Conservation (phyloP, 495 filamentous ascomycete species). For the Hypomontagnella monticulosa region DNA sequence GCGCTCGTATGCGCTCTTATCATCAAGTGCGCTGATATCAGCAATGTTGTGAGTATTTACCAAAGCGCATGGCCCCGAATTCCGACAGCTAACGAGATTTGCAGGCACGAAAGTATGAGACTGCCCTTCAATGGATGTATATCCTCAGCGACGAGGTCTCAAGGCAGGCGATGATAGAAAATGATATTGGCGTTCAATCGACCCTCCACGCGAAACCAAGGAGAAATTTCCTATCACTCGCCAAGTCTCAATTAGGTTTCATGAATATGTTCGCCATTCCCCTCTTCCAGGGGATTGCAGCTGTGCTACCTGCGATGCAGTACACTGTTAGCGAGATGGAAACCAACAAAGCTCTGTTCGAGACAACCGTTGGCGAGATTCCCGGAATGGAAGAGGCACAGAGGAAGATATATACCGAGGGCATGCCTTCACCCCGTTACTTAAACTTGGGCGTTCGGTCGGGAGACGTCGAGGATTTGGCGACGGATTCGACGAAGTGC, state of each 20-base stretch:
- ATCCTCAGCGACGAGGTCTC: conserved; percentile 94
- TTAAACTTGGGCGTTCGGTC: conserved; percentile 51
- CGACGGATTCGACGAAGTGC: conserved; percentile 29
- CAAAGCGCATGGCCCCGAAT: conserved; percentile 3
- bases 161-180: conserved; percentile 91
- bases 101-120: conserved; percentile 81
- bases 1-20: conserved; percentile 84
- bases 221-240: conserved; percentile 83
- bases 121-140: conserved; percentile 86
- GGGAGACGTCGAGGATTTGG: conserved; percentile 29
- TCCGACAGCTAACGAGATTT: conserved; percentile 44
- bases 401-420: conserved; percentile 43
- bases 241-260: conserved; percentile 88
- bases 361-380: conserved; percentile 65
- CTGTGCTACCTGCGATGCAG: conserved; percentile 82
- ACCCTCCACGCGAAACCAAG: conserved; percentile 87
- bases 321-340: conserved; percentile 85
- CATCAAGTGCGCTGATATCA: conserved; percentile 99
- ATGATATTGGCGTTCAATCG: conserved; percentile 83
- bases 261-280: conserved; percentile 95
- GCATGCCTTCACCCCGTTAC: conserved; percentile 51
- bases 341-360: conserved; percentile 77
- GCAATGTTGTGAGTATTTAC: conserved; percentile 82
- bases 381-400: conserved; percentile 39
- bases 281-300: conserved; percentile 84